phyloP scores from a whole-genome alignment of 129 eudicot genomes.

The Deinandra increscens region DNA sequence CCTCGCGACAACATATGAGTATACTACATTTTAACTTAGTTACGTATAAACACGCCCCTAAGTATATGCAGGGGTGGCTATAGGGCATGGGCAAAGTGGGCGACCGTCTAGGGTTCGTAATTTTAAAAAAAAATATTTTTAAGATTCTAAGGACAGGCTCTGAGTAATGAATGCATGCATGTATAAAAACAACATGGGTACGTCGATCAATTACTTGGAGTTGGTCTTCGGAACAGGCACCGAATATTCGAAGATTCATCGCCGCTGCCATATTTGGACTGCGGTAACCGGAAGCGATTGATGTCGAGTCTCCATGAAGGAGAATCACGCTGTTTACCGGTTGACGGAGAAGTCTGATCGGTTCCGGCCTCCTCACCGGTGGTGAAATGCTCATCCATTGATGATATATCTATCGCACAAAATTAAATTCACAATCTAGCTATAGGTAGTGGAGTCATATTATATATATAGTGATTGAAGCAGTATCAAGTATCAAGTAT shows the following conservation, averaged over 20 bases:
- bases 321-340: slow-evolving; percentile 11
- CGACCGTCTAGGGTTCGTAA: no score
- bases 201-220: slow-evolving; percentile 32
- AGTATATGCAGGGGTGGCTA: no score
- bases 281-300: slow-evolving; percentile 19
- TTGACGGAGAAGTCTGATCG: not conserved
- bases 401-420: not conserved
- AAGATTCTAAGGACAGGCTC: no score
- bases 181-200: not conserved
- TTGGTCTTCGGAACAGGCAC: slow-evolving; percentile 6
- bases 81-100: no score
- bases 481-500: no score
- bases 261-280: not conserved
- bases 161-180: not conserved
- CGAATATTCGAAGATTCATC: slow-evolving; percentile 17
- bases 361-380: slow-evolving; percentile 1
- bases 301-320: slow-evolving; percentile 34
- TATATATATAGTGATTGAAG: not conserved
- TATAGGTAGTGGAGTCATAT: not conserved
- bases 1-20: no score
- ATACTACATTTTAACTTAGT: no score
- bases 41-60: no score
- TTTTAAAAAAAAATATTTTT: no score
- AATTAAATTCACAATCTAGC: not conserved
- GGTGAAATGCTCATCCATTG: slow-evolving; percentile 26